phyloP scores from a whole-genome alignment of 257 asterid genomes.

The Datura wrightii region DNA sequence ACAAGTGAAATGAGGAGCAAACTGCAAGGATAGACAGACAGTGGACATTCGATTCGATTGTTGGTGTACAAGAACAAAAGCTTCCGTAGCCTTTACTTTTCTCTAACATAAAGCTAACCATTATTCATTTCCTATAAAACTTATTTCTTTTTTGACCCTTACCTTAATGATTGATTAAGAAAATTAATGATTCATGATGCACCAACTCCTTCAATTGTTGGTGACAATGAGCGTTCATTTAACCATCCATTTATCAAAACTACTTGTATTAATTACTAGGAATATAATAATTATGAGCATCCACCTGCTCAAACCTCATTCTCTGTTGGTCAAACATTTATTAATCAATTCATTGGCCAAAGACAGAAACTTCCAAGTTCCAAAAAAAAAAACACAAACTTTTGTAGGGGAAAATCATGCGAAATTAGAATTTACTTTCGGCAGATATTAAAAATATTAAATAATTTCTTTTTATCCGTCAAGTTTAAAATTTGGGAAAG shows the following conservation, averaged over 20 bases:
- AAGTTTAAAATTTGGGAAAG: too few relatives aligned
- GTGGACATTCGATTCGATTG: neutral
- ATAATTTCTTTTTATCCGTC: neutral
- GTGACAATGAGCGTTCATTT: slow-evolving; percentile 19
- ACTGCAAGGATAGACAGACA: neutral
- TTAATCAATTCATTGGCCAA: neutral
- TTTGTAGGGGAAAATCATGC: neutral
- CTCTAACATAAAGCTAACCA: slow-evolving; percentile 64
- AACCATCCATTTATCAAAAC: slow-evolving; percentile 17
- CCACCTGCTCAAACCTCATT: neutral
- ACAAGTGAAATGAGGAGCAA: slow-evolving; percentile 20
- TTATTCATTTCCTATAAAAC: slow-evolving; percentile 24
- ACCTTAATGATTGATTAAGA: slow-evolving; percentile 46
- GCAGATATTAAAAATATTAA: neutral
- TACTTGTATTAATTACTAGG: slow-evolving; percentile 2
- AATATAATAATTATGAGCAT: neutral
- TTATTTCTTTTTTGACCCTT: slow-evolving; percentile 28
- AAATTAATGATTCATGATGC: slow-evolving; percentile 49
- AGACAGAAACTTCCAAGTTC: neutral
- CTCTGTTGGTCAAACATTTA: neutral
- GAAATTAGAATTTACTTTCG: neutral
- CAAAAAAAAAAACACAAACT: too few relatives aligned
- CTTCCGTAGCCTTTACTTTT: slow-evolving; percentile 63
- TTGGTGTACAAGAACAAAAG: slow-evolving; percentile 28
- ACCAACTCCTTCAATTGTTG: slow-evolving; percentile 14